A percentile compares a stretch with the other conserved stretches of the same genome.
phyloP scores from a whole-genome alignment of 1,284 basidiomycete species.

The Apiotrichum domesticum region DNA sequence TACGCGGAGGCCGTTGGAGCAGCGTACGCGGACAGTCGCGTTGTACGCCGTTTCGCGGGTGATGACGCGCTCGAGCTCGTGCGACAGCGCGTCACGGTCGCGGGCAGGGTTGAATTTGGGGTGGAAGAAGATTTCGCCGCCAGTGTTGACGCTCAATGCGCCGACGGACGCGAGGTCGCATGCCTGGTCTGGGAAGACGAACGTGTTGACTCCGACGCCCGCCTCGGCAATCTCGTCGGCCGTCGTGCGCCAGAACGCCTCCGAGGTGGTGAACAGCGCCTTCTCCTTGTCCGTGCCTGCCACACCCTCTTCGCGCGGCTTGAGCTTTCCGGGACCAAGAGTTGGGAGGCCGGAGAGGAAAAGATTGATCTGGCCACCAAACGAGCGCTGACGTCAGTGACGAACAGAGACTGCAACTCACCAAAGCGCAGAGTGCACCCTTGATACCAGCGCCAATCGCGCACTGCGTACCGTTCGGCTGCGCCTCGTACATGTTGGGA shows the following conservation, averaged over 20 bases:
- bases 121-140: constrained; percentile 91
- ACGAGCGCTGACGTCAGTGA: constrained; percentile 51
- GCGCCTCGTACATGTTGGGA: constrained; percentile 57
- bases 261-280: constrained; percentile 67
- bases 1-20: constrained; percentile 75
- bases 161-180: constrained; percentile 87
- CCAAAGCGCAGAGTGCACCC: constrained; percentile 63
- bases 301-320: constrained; percentile 62
- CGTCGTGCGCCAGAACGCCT: constrained; percentile 69
- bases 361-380: constrained; percentile 78
- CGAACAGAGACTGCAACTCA: background rate
- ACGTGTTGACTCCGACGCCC: constrained; percentile 85
- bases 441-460: constrained; percentile 76
- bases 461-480: constrained; percentile 50
- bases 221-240: constrained; percentile 83
- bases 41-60: constrained; percentile 73
- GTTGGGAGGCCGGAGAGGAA: constrained; percentile 77
- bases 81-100: constrained; percentile 62
- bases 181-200: constrained; percentile 74
- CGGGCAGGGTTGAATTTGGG: constrained; percentile 74
- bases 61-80: constrained; percentile 67
- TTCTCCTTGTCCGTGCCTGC: constrained; percentile 88
- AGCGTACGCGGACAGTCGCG: constrained; percentile 74
- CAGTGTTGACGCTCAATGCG: constrained; percentile 65
- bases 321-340: constrained; percentile 66